Percentiles rank a stretch among this genome's conserved stretches.
Evolutionary conservation across 2,329 filamentous ascomycete species (phyloP).

Genomic region (Alternaria sp.): DNA sequence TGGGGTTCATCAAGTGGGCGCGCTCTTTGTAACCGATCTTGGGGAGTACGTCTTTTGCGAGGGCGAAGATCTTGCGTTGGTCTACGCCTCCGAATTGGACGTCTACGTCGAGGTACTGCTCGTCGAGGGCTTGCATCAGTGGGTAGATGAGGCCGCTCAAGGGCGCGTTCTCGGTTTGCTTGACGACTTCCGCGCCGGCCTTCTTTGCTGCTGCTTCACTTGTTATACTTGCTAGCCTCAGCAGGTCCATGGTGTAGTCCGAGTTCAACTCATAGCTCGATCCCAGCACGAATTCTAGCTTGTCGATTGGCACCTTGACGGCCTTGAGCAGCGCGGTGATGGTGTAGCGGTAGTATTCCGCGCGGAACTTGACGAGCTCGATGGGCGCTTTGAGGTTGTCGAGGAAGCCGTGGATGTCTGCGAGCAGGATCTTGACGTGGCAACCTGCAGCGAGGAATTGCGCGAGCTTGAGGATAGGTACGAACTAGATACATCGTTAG

Average conservation of each 20-base stretch:
- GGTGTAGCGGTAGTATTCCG: slow-evolving; percentile 79
- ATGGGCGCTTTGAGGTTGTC: slow-evolving; percentile 86
- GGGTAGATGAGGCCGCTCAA: slow-evolving; percentile 81
- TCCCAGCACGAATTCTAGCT: slow-evolving; percentile 83
- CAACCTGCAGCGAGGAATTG: slow-evolving; percentile 86
- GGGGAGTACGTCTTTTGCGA: slow-evolving; percentile 83
- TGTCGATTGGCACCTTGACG: slow-evolving; percentile 78
- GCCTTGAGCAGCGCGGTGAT: slow-evolving; percentile 78
- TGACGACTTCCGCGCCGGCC: slow-evolving; percentile 92
- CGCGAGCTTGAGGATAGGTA: slow-evolving; percentile 86
- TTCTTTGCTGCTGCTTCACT: slow-evolving; percentile 85
- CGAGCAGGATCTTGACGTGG: slow-evolving; percentile 78
- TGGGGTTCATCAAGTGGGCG: slow-evolving; percentile 79
- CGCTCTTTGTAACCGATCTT: slow-evolving; percentile 81
- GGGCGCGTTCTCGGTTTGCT: slow-evolving; percentile 80
- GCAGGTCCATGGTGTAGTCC: slow-evolving; percentile 86
- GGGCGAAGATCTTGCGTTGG: slow-evolving; percentile 86
- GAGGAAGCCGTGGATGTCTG: slow-evolving; percentile 71
- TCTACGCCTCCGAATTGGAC: slow-evolving; percentile 81
- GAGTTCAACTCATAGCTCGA: slow-evolving; percentile 75
- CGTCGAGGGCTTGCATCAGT: slow-evolving; percentile 87
- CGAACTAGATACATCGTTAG: slow-evolving; percentile 58
- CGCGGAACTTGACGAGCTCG: slow-evolving; percentile 82
- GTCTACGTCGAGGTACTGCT: slow-evolving; percentile 81
- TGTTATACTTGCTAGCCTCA: slow-evolving; percentile 73